phyloP scores from a whole-genome alignment of 129 eudicot genomes.

The Flaveria brownii region DNA sequence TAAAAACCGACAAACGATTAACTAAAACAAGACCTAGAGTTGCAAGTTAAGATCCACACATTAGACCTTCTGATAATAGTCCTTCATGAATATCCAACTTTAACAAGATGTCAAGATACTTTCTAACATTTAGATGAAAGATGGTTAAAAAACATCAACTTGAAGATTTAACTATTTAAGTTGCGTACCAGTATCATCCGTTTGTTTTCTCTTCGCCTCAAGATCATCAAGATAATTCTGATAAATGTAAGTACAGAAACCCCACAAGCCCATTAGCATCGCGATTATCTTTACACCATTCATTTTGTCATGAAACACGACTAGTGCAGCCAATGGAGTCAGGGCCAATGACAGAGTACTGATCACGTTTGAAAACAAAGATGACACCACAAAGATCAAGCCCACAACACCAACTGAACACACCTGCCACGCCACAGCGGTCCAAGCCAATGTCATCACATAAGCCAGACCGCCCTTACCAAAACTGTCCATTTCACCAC shows the following conservation, averaged over 20 bases:
- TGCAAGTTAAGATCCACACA: neutral
- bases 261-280: slow-evolving; percentile 83
- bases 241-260: slow-evolving; percentile 69
- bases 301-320: slow-evolving; percentile 70
- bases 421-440: slow-evolving; percentile 93
- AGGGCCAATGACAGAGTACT: slow-evolving; percentile 77
- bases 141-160: slow-evolving; percentile 32
- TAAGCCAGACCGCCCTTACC: slow-evolving; percentile 56
- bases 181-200: slow-evolving; percentile 30
- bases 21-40: slow-evolving; percentile 3
- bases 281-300: slow-evolving; percentile 72
- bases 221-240: slow-evolving; percentile 81
- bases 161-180: slow-evolving; percentile 31
- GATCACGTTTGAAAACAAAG: slow-evolving; percentile 80
- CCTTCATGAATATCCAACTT: slow-evolving; percentile 14
- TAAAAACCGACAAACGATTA: neutral
- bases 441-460: slow-evolving; percentile 71
- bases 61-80: neutral
- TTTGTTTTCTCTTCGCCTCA: slow-evolving; percentile 33
- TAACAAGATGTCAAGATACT: neutral
- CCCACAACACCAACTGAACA: slow-evolving; percentile 92
- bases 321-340: slow-evolving; percentile 72
- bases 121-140: neutral
- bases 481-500: slow-evolving; percentile 63
- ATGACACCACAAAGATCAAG: slow-evolving; percentile 69